Conservation (phyloP, 495 filamentous ascomycete genomes). For the Daldinia grandis region DNA sequence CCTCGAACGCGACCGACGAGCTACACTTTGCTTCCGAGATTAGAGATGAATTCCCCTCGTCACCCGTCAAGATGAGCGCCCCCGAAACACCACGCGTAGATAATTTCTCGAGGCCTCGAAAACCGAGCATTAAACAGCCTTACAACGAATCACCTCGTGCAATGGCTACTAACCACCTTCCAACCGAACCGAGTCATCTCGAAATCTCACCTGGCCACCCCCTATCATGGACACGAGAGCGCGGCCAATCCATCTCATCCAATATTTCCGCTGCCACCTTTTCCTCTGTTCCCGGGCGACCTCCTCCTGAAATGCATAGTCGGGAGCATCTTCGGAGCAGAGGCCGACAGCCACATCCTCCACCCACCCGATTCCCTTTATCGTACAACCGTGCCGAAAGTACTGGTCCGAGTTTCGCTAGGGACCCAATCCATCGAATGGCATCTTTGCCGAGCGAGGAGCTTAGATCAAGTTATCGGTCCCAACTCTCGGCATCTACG, state of each 20-base stretch:
- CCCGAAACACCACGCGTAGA: constrained; percentile 49
- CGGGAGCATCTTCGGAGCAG: constrained; percentile 37
- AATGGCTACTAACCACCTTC: constrained; percentile 41
- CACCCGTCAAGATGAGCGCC: constrained; percentile 40
- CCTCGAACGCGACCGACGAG: constrained; percentile 41
- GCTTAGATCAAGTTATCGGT: constrained; percentile 75
- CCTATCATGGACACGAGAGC: constrained; percentile 49
- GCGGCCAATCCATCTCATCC: constrained; percentile 58
- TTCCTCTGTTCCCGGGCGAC: constrained; percentile 50
- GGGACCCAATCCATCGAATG: constrained; percentile 55
- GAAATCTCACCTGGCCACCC: constrained; percentile 41
- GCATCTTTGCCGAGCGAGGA: constrained; percentile 59
- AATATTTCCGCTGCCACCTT: constrained; percentile 55
- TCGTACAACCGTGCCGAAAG: constrained; percentile 46
- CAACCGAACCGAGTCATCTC: constrained; percentile 45
- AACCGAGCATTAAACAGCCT: constrained; percentile 55
- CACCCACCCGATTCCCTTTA: constrained; percentile 36
- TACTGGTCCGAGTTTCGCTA: constrained; percentile 35
- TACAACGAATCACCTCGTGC: constrained; percentile 48
- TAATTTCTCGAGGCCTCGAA: constrained; percentile 63
- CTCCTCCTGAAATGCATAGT: constrained; percentile 41
- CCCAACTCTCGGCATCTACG: constrained; percentile 71
- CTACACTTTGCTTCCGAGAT: constrained; percentile 29
- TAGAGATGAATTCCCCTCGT: constrained; percentile 44
- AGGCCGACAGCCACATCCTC: constrained; percentile 32